Conservation (phyloP, 2,329 filamentous ascomycete species). For the Apiospora aurea region DNA sequence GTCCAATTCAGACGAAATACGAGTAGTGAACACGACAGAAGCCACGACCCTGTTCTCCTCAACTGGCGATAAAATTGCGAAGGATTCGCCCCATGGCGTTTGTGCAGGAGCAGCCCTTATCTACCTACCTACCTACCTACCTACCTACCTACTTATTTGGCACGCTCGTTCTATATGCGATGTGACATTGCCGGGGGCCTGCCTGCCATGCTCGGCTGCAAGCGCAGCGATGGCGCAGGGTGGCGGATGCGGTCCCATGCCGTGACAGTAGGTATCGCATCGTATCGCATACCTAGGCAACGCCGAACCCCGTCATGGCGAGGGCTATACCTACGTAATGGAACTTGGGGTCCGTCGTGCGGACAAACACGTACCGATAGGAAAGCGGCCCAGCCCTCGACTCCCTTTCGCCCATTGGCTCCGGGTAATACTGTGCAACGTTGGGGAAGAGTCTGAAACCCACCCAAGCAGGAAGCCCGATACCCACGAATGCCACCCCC, state of each 20-base stretch:
- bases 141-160: not conserved
- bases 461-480: not conserved
- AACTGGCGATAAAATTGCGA: not conserved
- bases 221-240: not conserved
- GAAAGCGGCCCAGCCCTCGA: not conserved
- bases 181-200: not conserved
- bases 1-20: not conserved
- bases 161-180: not conserved
- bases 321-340: conserved; percentile 7
- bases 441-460: not conserved
- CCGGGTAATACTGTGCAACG: not conserved
- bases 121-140: not conserved
- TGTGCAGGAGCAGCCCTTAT: conserved; percentile 9
- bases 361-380: not conserved
- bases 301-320: not conserved
- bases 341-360: not conserved
- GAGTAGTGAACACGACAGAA: not conserved
- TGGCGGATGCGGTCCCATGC: conserved; percentile 8
- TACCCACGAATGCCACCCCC: not conserved
- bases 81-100: not conserved
- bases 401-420: not conserved
- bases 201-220: not conserved
- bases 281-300: not conserved
- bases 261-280: not conserved
- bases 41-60: not conserved